Evolutionary conservation across 1,284 basidiomycete genomes (phyloP).

Genomic region (Sporisorium exsertum): DNA sequence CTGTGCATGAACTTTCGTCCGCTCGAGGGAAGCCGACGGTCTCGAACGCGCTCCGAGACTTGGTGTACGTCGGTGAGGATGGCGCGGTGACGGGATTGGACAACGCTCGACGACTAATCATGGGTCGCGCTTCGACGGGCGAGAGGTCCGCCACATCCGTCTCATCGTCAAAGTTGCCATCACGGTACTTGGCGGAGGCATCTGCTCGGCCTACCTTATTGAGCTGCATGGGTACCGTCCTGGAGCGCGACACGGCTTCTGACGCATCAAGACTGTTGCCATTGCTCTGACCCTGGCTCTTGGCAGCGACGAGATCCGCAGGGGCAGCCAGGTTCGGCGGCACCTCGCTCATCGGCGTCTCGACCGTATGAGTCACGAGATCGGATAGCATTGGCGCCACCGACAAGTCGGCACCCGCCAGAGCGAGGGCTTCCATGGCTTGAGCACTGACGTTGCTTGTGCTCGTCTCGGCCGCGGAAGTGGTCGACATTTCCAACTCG

Average conservation of each 20-base stretch:
- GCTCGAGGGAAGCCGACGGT: slow-evolving; percentile 31
- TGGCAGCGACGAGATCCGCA: slow-evolving; percentile 1
- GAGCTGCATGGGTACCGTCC: slow-evolving; percentile 26
- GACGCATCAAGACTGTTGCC: not conserved
- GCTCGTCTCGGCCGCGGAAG: slow-evolving; percentile 11
- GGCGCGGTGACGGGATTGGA: slow-evolving; percentile 42
- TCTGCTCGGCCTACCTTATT: slow-evolving; percentile 31
- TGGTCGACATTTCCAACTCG: slow-evolving; percentile 16
- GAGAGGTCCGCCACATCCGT: slow-evolving; percentile 50
- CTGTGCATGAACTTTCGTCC: slow-evolving; percentile 63
- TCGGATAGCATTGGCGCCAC: slow-evolving; percentile 38
- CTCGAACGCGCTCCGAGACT: slow-evolving; percentile 22
- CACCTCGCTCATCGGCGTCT: slow-evolving; percentile 35
- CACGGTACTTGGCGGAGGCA: slow-evolving; percentile 16
- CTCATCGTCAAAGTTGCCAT: slow-evolving; percentile 44
- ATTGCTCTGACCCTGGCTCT: not conserved
- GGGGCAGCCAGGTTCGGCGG: slow-evolving; percentile 18
- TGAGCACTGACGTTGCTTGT: slow-evolving; percentile 8
- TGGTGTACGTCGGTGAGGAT: slow-evolving; percentile 40
- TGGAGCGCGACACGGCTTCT: slow-evolving; percentile 23
- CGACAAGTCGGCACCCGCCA: slow-evolving; percentile 38
- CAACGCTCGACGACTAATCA: slow-evolving; percentile 37
- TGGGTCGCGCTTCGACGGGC: slow-evolving; percentile 38
- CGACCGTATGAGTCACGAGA: slow-evolving; percentile 31
- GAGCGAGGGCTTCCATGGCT: slow-evolving; percentile 33